phyloP scores from a whole-genome alignment of 2,329 filamentous ascomycete species.

The Phialocephala subalpina region DNA sequence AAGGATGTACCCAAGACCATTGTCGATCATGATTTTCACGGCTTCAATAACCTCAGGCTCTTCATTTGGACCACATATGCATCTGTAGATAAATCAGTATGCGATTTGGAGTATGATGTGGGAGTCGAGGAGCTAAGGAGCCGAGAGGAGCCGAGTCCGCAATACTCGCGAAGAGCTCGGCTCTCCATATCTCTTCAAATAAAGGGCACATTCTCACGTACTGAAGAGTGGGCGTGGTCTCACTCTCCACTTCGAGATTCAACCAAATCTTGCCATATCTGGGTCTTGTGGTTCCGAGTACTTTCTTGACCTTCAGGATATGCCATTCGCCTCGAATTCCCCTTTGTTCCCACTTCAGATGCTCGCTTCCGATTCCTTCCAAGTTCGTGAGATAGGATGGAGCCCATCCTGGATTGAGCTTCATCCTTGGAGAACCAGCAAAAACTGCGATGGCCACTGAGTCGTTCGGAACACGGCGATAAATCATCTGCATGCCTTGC shows the following conservation, averaged over 20 bases:
- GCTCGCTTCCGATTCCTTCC: not conserved
- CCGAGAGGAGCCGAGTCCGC: too few relatives aligned
- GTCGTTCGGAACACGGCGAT: not conserved
- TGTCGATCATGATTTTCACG: conserved; percentile 12
- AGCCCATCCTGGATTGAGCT: not conserved
- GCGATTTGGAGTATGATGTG: too few relatives aligned
- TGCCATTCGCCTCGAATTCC: conserved; percentile 2
- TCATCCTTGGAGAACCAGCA: not conserved
- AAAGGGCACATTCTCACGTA: too few relatives aligned
- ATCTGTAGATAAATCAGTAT: too few relatives aligned
- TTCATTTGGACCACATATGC: conserved; percentile 9
- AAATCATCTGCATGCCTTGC: conserved; percentile 1
- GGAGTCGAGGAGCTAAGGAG: too few relatives aligned
- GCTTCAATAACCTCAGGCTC: conserved; percentile 13
- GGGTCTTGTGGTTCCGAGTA: not conserved
- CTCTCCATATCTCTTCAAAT: too few relatives aligned
- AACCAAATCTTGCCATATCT: conserved; percentile 5
- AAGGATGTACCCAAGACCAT: conserved; percentile 11
- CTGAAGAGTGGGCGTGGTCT: conserved; percentile 9
- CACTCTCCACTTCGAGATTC: not conserved
- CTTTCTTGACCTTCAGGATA: conserved; percentile 3
- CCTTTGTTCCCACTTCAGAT: not conserved
- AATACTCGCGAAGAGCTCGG: too few relatives aligned
- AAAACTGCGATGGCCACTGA: not conserved
- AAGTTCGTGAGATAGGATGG: conserved; percentile 1